These are phyloP conservation scores for Shiraia bambusicola DNA, from an alignment of 2,329 filamentous ascomycete species.

Conservation along the genomic window DNA sequence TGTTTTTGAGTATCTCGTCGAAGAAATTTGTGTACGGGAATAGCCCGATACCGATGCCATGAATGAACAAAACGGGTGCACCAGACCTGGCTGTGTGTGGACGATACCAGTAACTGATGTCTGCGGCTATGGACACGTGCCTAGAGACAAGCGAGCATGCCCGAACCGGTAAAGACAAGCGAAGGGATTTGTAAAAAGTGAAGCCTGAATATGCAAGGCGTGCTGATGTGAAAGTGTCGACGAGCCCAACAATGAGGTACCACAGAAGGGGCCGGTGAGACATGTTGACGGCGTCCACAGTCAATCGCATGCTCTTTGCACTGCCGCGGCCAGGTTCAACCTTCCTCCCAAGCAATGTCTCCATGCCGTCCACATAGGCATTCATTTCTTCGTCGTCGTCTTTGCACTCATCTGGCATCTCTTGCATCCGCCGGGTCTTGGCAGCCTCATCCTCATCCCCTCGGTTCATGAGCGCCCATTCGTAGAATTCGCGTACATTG, in stretches of 20 bases:
- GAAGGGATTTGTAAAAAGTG: slow-evolving; percentile 50
- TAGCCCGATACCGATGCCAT: slow-evolving; percentile 70
- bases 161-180: too few species aligned
- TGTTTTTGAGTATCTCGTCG: slow-evolving; percentile 49
- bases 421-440: slow-evolving; percentile 13
- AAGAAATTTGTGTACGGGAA: slow-evolving; percentile 64
- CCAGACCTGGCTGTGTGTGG: slow-evolving; percentile 61
- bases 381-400: slow-evolving; percentile 55
- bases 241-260: slow-evolving; percentile 60
- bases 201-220: slow-evolving; percentile 55
- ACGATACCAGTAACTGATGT: slow-evolving; percentile 66
- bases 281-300: slow-evolving; percentile 64
- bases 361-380: slow-evolving; percentile 56
- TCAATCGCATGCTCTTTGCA: slow-evolving; percentile 62
- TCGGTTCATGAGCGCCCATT: slow-evolving; percentile 67
- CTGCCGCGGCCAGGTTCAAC: slow-evolving; percentile 59
- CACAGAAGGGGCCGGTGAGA: slow-evolving; percentile 64
- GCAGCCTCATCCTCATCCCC: slow-evolving; percentile 41
- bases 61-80: slow-evolving; percentile 66
- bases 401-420: slow-evolving; percentile 18
- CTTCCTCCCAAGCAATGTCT: slow-evolving; percentile 54
- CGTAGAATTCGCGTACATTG: slow-evolving; percentile 67
- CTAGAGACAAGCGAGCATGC: too few species aligned
- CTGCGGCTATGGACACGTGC: slow-evolving; percentile 57
- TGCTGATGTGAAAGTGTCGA: slow-evolving; percentile 49